Evolutionary conservation across 2,329 filamentous ascomycete species (phyloP), one percentile per base, ranked within the genome.

Genomic region (Penicillium oxalicum): DNA sequence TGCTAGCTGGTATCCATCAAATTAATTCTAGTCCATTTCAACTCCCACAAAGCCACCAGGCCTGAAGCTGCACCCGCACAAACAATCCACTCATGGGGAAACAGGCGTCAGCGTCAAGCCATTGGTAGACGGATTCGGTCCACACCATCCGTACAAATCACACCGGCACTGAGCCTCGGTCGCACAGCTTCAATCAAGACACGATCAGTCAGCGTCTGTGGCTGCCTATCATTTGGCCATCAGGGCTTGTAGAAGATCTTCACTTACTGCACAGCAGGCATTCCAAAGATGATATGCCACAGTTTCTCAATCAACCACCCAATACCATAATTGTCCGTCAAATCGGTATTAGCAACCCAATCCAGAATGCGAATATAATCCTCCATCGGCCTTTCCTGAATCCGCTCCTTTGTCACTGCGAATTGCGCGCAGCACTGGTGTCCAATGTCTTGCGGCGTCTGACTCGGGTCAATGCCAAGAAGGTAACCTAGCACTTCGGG

Each of bases 391-490:
- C 65, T 56, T 25, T 55, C 50, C 8, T 45, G 56, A 25, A 69
- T 67, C 28, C 61, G 58, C 13, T 62, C 56, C 11, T 61, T 59
- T 29, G 61, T 64, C 0, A 69, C 61, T 5, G 64, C 65, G 38
- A 69, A 69, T 47, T 69, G 66, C 2, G 58, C 62, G 35, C 66
- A 69, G 48, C 66, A 69, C 1, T 66, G 55, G 43, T 62, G 58
- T n/a, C 59, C 64, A 18, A 66, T 60, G 18, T 57, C 57, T 12
- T 52, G 44, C 5, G 64, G 64, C 1, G 62, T 63, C 9, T 58
- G 40, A 13, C 40, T 43, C 3, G 40, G 29, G 11, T 43, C 40
- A 25, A 43, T 43, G 24, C 29, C 29, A 25, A 43, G 40, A 18
- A 43, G 40, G 26, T 43, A 35, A 4, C 40, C 40, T 1, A 43